phyloP scores from a whole-genome alignment of 2,329 filamentous ascomycete genomes.

The Colletotrichum tofieldiae region DNA sequence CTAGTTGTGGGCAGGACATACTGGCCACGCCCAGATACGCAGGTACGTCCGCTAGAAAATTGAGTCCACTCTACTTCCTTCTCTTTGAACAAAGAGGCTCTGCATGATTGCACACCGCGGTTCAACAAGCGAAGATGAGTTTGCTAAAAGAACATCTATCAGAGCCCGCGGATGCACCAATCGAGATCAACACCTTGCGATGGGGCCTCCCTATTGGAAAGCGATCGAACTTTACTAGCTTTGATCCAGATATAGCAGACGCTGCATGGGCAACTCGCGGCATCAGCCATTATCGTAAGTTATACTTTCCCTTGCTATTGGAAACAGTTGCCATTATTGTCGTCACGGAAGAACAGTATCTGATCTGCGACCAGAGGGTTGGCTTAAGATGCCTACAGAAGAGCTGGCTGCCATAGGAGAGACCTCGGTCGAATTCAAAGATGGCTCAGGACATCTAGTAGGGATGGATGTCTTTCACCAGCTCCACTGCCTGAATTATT shows the following conservation, averaged over 20 bases:
- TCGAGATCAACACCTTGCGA: not conserved
- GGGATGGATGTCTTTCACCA: conserved; percentile 1
- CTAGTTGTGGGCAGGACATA: not conserved
- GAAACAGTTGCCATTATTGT: too few relatives aligned
- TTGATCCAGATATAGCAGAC: not conserved
- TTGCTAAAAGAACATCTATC: not conserved
- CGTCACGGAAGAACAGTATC: too few relatives aligned
- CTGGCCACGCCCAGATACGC: not conserved
- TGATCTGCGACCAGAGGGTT: not conserved
- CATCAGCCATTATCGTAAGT: conserved; percentile 6
- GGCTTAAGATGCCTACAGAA: not conserved
- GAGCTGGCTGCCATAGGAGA: not conserved
- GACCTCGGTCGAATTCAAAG: not conserved
- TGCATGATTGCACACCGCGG: too few relatives aligned
- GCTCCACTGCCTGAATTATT: not conserved
- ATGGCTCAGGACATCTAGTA: not conserved
- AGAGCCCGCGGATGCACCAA: not conserved
- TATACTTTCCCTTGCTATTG: too few relatives aligned
- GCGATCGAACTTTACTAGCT: conserved; percentile 1
- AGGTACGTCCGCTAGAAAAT: not conserved
- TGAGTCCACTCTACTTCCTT: not conserved
- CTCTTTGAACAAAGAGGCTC: too few relatives aligned
- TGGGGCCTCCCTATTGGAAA: not conserved
- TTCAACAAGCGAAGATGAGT: not conserved
- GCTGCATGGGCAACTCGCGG: conserved; percentile 3